Conservation (phyloP, 345 rosid species). For the Brassica incana region DNA sequence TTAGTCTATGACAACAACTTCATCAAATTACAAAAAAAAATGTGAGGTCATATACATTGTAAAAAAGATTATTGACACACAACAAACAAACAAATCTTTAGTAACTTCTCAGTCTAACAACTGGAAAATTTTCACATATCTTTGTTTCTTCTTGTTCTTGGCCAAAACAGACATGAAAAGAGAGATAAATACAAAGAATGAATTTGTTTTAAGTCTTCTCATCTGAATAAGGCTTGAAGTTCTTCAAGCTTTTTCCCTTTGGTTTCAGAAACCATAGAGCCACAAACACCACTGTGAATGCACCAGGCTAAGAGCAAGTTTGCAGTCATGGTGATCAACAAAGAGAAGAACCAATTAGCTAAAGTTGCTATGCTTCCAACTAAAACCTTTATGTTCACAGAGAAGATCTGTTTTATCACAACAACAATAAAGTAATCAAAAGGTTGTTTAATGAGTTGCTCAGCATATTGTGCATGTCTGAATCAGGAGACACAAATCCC, state of each 20-base stretch:
- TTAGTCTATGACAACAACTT: background rate
- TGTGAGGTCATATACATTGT: background rate
- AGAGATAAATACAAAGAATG: constrained; percentile 23
- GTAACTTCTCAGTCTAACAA: constrained; percentile 10
- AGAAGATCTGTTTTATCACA: constrained; percentile 65
- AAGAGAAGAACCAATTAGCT: constrained; percentile 67
- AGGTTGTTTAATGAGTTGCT: too few relatives aligned
- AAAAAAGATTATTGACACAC: too few relatives aligned
- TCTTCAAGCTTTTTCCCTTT: constrained; percentile 89
- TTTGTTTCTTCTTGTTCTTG: constrained; percentile 24
- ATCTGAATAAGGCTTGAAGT: constrained; percentile 79
- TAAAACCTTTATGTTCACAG: constrained; percentile 81
- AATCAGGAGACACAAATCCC: constrained; percentile 39
- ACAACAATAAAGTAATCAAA: background rate
- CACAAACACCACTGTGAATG: constrained; percentile 61
- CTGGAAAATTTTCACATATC: constrained; percentile 30
- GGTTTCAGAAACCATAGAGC: constrained; percentile 81
- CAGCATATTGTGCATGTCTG: too few relatives aligned
- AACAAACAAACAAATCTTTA: background rate
- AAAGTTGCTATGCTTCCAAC: constrained; percentile 93
- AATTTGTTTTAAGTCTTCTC: constrained; percentile 32
- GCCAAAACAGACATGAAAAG: constrained; percentile 18
- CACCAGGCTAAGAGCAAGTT: constrained; percentile 73
- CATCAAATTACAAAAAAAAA: constrained; percentile 15
- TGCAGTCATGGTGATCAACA: constrained; percentile 80